Percentiles rank a stretch among this genome's conserved stretches.
These are phyloP conservation scores for Poterioochromonas sp. DNA, from an alignment of 352 stramenopile species.

Conservation along the genomic window DNA sequence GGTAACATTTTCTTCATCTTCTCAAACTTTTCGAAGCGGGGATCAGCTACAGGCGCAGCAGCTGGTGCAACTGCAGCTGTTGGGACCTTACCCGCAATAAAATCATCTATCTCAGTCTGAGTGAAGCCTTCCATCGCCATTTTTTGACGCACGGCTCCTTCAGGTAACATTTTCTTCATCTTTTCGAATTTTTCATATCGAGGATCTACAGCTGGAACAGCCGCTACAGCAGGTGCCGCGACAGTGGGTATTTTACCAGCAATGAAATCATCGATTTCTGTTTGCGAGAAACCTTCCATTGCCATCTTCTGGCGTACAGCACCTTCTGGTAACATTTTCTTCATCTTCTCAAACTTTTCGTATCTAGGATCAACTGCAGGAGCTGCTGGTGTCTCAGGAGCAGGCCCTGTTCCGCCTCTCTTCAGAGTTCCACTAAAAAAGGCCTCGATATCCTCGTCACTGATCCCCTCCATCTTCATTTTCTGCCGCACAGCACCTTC, in stretches of 20 bases:
- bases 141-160: constrained; percentile 15
- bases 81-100: neutral
- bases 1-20: constrained; percentile 17
- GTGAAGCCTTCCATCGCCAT: neutral
- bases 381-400: neutral
- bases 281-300: neutral
- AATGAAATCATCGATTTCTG: neutral
- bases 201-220: neutral
- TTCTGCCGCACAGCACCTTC: constrained; percentile 25
- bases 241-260: neutral
- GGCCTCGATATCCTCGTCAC: neutral
- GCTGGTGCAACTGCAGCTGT: neutral
- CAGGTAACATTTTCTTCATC: constrained; percentile 18
- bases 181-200: neutral
- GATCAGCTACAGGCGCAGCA: neutral
- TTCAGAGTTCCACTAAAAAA: neutral
- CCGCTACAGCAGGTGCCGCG: neutral
- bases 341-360: constrained; percentile 9
- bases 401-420: neutral
- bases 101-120: neutral
- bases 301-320: constrained; percentile 9
- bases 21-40: neutral
- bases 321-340: constrained; percentile 19
- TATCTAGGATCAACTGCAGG: neutral
- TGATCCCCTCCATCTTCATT: constrained; percentile 11